A percentile compares a stretch with the other conserved stretches of the same genome.
Evolutionary conservation across 192 early-diverging fungal genomes (phyloP).

Genomic region (Linnemannia hyalina): DNA sequence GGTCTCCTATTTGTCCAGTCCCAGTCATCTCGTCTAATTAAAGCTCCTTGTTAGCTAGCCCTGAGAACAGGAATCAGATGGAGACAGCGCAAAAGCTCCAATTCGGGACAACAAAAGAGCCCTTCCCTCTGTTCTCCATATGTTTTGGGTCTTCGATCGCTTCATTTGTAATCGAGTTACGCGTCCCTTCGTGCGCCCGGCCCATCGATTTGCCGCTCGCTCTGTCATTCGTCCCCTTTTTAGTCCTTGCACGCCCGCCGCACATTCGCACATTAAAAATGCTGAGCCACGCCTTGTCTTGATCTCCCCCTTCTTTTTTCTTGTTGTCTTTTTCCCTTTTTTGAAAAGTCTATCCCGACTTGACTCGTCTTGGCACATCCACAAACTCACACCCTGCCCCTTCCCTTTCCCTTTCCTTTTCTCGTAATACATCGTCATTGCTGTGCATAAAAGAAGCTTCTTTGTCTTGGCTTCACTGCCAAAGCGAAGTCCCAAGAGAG

Average conservation of each 20-base stretch:
- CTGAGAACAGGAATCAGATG: background rate
- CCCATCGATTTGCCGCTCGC: slow-evolving; percentile 3
- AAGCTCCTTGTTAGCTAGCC: background rate
- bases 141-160: background rate
- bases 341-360: background rate
- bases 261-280: background rate
- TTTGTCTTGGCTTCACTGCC: background rate
- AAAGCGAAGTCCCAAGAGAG: background rate
- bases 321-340: background rate
- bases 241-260: background rate
- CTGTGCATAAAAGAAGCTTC: background rate
- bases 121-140: background rate
- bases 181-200: slow-evolving; percentile 8
- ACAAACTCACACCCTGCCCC: background rate
- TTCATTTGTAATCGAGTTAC: slow-evolving; percentile 11
- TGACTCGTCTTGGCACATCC: background rate
- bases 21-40: background rate
- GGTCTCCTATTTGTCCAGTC: background rate
- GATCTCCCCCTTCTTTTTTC: background rate
- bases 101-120: slow-evolving; percentile 5
- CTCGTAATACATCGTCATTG: background rate
- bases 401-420: background rate
- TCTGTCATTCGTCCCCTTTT: slow-evolving; percentile 4
- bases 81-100: background rate
- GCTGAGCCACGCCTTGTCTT: background rate